A percentile compares a stretch with the other conserved stretches of the same genome.
Evolutionary conservation across 176 grass and related monocot species (phyloP).

Genomic region (Oropetium thomaeum): DNA sequence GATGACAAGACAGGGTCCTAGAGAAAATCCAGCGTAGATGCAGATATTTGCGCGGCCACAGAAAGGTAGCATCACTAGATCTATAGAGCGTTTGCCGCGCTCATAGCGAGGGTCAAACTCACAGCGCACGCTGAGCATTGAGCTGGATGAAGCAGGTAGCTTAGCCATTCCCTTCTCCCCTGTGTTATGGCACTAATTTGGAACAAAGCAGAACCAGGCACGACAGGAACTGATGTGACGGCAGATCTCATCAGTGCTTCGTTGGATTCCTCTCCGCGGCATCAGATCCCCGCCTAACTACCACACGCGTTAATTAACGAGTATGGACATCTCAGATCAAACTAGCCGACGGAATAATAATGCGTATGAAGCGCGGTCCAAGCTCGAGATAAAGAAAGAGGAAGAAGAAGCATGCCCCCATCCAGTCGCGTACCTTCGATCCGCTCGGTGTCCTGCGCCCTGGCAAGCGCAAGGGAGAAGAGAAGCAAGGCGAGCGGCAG

Average conservation of each 20-base stretch:
- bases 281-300: neutral
- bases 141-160: neutral
- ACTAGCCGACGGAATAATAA: neutral
- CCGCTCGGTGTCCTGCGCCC: constrained; percentile 24
- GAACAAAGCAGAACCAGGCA: neutral
- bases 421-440: neutral
- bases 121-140: neutral
- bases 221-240: neutral
- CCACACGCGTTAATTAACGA: neutral
- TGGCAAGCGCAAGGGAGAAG: neutral
- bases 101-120: neutral
- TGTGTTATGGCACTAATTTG: neutral
- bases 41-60: neutral
- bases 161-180: too few relatives aligned
- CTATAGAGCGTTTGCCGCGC: neutral
- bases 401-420: neutral
- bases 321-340: neutral
- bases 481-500: constrained; percentile 3
- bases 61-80: neutral
- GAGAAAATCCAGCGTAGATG: neutral
- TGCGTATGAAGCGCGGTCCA: neutral
- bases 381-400: neutral
- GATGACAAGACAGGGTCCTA: neutral
- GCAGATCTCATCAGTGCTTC: neutral
- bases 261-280: neutral